Evolutionary conservation across 2,329 filamentous ascomycete species (phyloP).

Genomic region (Oidium heveae): DNA sequence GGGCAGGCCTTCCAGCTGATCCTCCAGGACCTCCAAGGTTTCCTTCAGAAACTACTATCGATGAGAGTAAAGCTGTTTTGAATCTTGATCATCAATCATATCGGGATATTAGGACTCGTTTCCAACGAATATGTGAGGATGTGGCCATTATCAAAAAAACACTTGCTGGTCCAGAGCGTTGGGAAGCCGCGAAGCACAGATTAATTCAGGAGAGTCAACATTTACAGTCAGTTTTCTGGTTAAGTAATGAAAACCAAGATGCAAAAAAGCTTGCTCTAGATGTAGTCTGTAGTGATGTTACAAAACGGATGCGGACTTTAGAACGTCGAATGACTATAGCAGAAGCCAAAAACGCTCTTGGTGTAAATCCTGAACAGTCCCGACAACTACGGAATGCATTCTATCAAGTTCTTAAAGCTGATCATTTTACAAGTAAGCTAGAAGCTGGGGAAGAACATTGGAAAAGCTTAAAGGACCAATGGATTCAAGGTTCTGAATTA

Average conservation of each 20-base stretch:
- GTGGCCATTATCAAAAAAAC: constrained; percentile 51
- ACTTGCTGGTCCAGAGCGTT: constrained; percentile 42
- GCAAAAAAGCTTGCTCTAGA: constrained; percentile 46
- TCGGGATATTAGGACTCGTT: constrained; percentile 35
- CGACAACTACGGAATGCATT: constrained; percentile 41
- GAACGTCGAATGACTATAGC: constrained; percentile 43
- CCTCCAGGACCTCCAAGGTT: constrained; percentile 46
- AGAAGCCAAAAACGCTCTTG: constrained; percentile 47
- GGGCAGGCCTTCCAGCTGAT: constrained; percentile 41
- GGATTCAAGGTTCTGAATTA: constrained; percentile 32
- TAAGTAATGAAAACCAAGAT: constrained; percentile 30
- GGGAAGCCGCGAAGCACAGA: constrained; percentile 44
- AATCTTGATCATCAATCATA: constrained; percentile 38
- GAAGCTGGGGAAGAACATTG: constrained; percentile 47
- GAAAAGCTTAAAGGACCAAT: constrained; percentile 40
- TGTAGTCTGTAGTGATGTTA: constrained; percentile 58
- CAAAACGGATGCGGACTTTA: constrained; percentile 46
- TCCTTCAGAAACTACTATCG: constrained; percentile 59
- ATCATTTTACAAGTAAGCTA: constrained; percentile 47
- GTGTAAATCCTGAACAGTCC: constrained; percentile 41
- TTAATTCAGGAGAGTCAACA: constrained; percentile 39
- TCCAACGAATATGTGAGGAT: constrained; percentile 44
- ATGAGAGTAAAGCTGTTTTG: constrained; percentile 49
- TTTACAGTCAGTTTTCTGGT: constrained; percentile 34
- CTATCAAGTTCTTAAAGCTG: constrained; percentile 35